phyloP scores from a whole-genome alignment of 805 yeast genomes.

The Kodamaea leandrae region DNA sequence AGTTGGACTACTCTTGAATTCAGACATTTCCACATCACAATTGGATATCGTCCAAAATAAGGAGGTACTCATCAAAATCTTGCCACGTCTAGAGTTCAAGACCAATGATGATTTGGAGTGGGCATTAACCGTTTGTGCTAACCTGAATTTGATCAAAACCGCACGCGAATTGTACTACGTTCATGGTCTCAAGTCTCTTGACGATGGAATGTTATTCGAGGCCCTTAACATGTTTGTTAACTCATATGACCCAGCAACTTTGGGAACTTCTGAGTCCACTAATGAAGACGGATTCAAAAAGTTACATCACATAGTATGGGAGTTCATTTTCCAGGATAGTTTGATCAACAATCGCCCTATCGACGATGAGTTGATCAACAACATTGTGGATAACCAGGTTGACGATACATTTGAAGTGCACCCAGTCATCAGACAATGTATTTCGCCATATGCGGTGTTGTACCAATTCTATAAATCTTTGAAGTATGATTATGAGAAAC shows the following conservation, averaged over 20 bases:
- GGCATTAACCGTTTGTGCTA: conserved; percentile 71
- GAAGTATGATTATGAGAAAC: conserved; percentile 10
- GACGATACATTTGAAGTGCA: conserved; percentile 39
- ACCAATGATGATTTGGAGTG: conserved; percentile 79
- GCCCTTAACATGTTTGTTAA: conserved; percentile 62
- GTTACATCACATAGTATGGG: conserved; percentile 55
- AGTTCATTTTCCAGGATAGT: conserved; percentile 57
- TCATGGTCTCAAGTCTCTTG: conserved; percentile 47
- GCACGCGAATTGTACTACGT: conserved; percentile 53
- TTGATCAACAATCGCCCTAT: conserved; percentile 51
- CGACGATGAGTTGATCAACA: conserved; percentile 55
- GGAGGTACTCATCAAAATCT: conserved; percentile 49
- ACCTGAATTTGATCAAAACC: conserved; percentile 57
- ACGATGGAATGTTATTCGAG: conserved; percentile 58
- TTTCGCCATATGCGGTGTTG: conserved; percentile 70
- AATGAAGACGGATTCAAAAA: conserved; percentile 37
- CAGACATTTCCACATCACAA: conserved; percentile 43
- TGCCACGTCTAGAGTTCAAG: conserved; percentile 59
- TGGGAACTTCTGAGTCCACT: conserved; percentile 13
- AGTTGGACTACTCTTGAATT: conserved; percentile 53
- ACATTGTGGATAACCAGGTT: conserved; percentile 40
- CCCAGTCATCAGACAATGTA: conserved; percentile 61
- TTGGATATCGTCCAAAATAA: conserved; percentile 32
- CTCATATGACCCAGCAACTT: conserved; percentile 48
- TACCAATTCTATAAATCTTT: conserved; percentile 45